These are phyloP conservation scores for Mesotaenium endlicherianum DNA, from an alignment of 139 green algal species.

Conservation along the genomic window DNA sequence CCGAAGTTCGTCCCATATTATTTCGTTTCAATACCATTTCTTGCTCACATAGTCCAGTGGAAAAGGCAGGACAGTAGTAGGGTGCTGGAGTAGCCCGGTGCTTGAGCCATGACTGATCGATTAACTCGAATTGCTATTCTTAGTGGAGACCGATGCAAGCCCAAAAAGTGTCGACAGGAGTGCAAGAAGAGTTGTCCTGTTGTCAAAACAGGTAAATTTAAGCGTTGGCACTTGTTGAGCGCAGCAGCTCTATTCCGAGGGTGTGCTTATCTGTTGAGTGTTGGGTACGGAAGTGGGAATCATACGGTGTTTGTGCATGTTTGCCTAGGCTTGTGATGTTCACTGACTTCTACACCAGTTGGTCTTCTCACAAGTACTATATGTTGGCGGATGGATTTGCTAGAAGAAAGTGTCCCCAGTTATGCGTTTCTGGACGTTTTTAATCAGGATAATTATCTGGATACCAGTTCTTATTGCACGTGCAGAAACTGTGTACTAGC, in stretches of 20 bases:
- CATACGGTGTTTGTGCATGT: constrained; percentile 12
- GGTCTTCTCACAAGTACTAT: too few relatives aligned
- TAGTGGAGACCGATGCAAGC: constrained; percentile 79
- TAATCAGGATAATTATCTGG: too few relatives aligned
- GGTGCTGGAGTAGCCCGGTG: neutral
- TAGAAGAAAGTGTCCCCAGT: too few relatives aligned
- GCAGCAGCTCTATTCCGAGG: neutral
- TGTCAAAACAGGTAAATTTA: constrained; percentile 84
- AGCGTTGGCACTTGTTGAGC: neutral
- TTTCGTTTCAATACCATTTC: neutral
- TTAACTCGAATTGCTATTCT: constrained; percentile 98
- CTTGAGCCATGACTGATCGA: constrained; percentile 66
- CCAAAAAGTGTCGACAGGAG: constrained; percentile 98
- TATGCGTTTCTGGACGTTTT: too few relatives aligned
- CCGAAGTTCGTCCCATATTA: neutral
- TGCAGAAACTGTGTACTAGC: too few relatives aligned
- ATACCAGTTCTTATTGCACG: too few relatives aligned
- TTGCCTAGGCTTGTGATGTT: neutral
- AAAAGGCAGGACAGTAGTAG: too few relatives aligned
- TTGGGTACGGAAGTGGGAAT: neutral
- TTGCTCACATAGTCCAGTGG: neutral
- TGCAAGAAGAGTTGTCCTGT: constrained; percentile 99
- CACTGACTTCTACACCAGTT: too few relatives aligned
- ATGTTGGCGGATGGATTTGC: too few relatives aligned
- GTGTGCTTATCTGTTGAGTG: neutral